Evolutionary conservation across 805 yeast species (phyloP), one percentile per base, ranked within the genome.

Genomic region (Candida peoriensis): DNA sequence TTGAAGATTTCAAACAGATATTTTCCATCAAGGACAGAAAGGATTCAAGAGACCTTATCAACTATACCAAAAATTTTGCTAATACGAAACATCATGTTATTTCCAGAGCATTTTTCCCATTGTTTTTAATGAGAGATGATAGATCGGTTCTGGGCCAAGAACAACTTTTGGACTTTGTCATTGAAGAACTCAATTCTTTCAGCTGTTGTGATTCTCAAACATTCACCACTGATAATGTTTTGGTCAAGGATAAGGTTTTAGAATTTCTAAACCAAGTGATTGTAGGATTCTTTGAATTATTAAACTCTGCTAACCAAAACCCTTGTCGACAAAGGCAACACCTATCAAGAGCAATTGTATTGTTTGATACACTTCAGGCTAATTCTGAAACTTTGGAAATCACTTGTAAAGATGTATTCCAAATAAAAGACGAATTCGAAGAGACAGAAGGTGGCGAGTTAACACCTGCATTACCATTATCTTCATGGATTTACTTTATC

Each of bases 341-440:
- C 42, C 60, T 81, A 48, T 63, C 78, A 43, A 64, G 78, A 50
- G 63, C 71, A 49, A 50, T 77, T 36, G 48, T 70, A 30, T 44
- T 70, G 3, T 85, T 90, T 82, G 97, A 90, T 57, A 70, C 87
- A 2, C 61, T 85, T 21, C 97, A 90, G 50, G 93, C 83, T 8
- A 70, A 70, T 26, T 69, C 82, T 34, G 95, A 86, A 48, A 58
- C 64, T 5, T 64, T 78, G 24, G 97, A 87, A 52, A 44, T 67
- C 12, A 65, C 63, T 6, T 37, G 72, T 7, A 57, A 49, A 23
- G 44, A 55, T 6, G 48, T 52, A 5, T 63, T 57, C 40, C 60
- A 61, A 16, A 47, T 70, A 18, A 50, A 55, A 19, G 61, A 59
- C 22, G 42, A 38, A 2, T 37, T 57, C 12, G 50, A 33, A 24